Base-by-base conservation (phyloP, 257 asterid species). In the Avicennia marina region DNA sequence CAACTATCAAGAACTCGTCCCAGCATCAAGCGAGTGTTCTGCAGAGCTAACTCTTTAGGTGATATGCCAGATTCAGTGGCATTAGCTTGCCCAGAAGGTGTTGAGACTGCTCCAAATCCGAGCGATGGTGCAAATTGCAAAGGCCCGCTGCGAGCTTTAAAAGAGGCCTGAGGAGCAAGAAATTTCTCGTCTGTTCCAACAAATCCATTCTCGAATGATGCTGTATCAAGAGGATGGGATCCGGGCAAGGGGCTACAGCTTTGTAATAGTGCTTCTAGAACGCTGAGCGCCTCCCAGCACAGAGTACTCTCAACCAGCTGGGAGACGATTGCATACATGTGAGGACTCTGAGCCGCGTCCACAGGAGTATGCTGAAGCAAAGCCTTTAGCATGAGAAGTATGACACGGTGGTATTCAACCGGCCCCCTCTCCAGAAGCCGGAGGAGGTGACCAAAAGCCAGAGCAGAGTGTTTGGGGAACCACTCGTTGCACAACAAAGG, bases 251-350 rank as follows among this genome's bases (percentile, higher is more conserved):
- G 86, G 81, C 97, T 86, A 64, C 99, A 93, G 80, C 99, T 89
- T 66, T 89, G 99, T 61, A 93, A 59, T 53, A 93, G 99, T 21
- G 99, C 99, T 81, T 93, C 99, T 17, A 93, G 78, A 48, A 93
- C 99, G 60, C 99, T 84, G 8, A 89, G 94, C 52, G 99, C 99
- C 71, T 93, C 99, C 96, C 94, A 89, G 78, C 96, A 89, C 50
- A 93, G 69, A 18, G 99, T 89, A 58, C 99, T 93, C 75, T 93
- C 99, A 11, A 93, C 97, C 40, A 93, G 84, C 66, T 89, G 99
- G 38, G 99, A 93, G 33, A 93, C 99, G 7, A 93, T 82, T 9
- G 96, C 96, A 49, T 86, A 93, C 99, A 93, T 93, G 53, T 93
- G 97, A 10, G 97, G 99, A 51, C 96, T 89, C 77, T 89, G 99